Evolutionary conservation across 129 eudicot genomes (phyloP).

Genomic region (Heracleum sosnowskyi): DNA sequence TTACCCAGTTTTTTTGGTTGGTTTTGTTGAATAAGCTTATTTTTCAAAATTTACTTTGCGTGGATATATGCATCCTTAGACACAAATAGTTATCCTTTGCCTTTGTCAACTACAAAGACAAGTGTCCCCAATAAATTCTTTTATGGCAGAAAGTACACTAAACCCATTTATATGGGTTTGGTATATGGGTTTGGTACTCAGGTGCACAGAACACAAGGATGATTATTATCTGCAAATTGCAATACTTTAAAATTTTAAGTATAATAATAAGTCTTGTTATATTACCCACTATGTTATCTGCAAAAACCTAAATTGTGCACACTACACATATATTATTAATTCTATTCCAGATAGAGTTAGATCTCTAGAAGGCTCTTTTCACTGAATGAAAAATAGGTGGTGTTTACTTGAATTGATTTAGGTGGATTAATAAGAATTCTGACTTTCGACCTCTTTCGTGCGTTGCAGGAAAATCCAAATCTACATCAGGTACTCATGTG

Average conservation of each 20-base stretch:
- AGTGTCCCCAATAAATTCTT: too few relatives aligned
- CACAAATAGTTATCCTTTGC: neutral
- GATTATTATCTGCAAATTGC: too few relatives aligned
- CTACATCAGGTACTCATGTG: neutral
- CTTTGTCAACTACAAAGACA: neutral
- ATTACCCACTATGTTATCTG: too few relatives aligned
- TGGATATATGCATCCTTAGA: neutral
- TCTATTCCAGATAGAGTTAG: neutral
- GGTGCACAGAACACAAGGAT: too few relatives aligned
- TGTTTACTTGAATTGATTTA: neutral
- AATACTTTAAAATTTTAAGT: too few relatives aligned
- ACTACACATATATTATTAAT: too few relatives aligned
- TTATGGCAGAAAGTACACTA: too few relatives aligned
- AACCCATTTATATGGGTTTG: too few relatives aligned
- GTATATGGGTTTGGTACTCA: too few relatives aligned
- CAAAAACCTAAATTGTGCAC: too few relatives aligned
- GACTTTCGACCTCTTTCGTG: neutral
- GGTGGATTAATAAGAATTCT: neutral
- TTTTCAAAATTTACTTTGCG: neutral
- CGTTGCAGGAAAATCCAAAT: slow-evolving; percentile 5
- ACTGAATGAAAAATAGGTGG: neutral
- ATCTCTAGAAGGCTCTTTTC: neutral
- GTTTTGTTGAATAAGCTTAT: neutral
- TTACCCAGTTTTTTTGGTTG: neutral
- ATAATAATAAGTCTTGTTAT: too few relatives aligned